Evolutionary conservation across 805 yeast species (phyloP).

Genomic region (Osmozyma mogii): DNA sequence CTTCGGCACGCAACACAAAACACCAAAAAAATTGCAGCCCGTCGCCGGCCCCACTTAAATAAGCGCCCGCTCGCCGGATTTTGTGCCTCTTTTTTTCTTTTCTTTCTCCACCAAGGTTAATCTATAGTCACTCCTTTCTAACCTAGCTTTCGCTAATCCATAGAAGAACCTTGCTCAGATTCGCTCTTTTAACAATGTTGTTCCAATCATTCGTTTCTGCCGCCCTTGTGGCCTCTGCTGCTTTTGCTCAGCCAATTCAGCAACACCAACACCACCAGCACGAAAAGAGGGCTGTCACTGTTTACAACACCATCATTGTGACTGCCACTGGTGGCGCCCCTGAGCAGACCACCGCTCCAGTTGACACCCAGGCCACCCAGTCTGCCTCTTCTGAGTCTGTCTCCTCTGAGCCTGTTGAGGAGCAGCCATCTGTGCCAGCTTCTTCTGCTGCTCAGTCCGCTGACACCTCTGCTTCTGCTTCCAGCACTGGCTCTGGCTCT

Average conservation of each 20-base stretch:
- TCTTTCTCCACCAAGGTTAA: slow-evolving; percentile 12
- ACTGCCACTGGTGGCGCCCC: slow-evolving; percentile 39
- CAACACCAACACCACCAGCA: slow-evolving; percentile 43
- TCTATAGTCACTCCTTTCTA: slow-evolving; percentile 35
- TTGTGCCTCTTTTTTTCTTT: slow-evolving; percentile 3
- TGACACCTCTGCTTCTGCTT: slow-evolving; percentile 3
- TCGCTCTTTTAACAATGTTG: slow-evolving; percentile 31
- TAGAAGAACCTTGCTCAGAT: too few species aligned
- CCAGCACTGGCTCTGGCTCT: slow-evolving; percentile 18
- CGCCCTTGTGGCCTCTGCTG: slow-evolving; percentile 37
- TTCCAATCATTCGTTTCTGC: slow-evolving; percentile 42
- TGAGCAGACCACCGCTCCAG: slow-evolving; percentile 3
- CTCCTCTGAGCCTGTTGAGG: slow-evolving; percentile 9
- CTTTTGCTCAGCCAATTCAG: slow-evolving; percentile 51
- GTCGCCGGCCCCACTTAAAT: slow-evolving; percentile 1
- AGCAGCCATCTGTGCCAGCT: slow-evolving; percentile 8
- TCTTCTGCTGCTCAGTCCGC: slow-evolving; percentile 17
- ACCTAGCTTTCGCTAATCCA: too few species aligned
- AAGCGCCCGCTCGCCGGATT: slow-evolving; percentile 1
- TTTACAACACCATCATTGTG: slow-evolving; percentile 41
- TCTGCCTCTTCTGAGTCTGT: not conserved
- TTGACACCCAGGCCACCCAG: not conserved
- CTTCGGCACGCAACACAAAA: too few species aligned
- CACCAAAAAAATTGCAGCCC: not conserved
- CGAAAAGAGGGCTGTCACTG: slow-evolving; percentile 49